phyloP scores from a whole-genome alignment of 139 green algal genomes.

The Coelastrella sp. region DNA sequence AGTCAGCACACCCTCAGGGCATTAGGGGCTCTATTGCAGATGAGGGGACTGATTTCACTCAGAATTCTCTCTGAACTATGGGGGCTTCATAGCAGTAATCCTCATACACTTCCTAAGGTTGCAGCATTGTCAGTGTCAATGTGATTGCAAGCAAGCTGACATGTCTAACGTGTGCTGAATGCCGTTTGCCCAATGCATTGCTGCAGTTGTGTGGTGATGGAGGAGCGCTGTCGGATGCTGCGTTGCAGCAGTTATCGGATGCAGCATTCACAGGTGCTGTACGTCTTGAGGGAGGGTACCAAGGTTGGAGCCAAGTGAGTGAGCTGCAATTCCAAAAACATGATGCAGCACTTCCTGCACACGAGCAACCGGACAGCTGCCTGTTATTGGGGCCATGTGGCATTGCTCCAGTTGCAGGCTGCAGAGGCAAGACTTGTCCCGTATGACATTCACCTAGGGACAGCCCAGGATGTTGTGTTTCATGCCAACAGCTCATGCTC shows the following conservation, averaged over 20 bases:
- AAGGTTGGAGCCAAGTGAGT: conserved; percentile 42
- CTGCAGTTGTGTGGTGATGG: conserved; percentile 61
- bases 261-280: conserved; percentile 38
- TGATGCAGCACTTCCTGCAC: no score
- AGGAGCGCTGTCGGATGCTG: conserved; percentile 15
- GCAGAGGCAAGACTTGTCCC: no score
- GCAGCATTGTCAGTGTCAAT: not conserved
- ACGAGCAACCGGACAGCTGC: no score
- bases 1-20: not conserved
- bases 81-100: no score
- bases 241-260: conserved; percentile 34
- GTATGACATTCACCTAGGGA: no score
- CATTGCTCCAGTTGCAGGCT: no score
- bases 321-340: no score
- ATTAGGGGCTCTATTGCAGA: not conserved
- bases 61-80: no score
- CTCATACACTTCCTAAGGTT: no score
- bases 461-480: no score
- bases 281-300: conserved; percentile 49
- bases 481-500: no score
- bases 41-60: not conserved
- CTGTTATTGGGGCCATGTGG: no score
- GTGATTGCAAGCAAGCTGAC: not conserved
- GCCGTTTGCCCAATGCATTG: not conserved
- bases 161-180: not conserved